Conservation (phyloP, 805 yeast species). For the Metschnikowia santaceciliae region DNA sequence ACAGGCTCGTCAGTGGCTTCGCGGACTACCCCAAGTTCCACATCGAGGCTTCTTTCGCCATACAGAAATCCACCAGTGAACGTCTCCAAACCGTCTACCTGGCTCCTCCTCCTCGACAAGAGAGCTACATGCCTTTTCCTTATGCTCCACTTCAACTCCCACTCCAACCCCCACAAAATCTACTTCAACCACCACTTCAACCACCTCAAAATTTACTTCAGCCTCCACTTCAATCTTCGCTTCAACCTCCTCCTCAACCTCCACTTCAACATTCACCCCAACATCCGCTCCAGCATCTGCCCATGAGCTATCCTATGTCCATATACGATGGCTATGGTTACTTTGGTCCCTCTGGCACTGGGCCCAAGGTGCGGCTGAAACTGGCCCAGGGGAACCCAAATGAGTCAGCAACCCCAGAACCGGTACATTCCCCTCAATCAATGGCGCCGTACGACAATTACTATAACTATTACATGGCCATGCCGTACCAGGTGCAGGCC, state of each 20-base stretch:
- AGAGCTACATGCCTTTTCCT: background rate
- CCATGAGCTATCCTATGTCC: background rate
- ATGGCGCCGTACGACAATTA: background rate
- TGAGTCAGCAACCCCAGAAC: background rate
- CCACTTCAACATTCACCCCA: background rate
- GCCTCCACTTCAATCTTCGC: background rate
- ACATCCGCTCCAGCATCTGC: background rate
- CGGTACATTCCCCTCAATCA: background rate
- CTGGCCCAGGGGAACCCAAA: background rate
- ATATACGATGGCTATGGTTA: background rate
- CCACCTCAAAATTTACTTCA: background rate
- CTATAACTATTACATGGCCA: background rate
- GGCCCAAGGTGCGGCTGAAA: background rate
- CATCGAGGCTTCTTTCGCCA: conserved; percentile 39
- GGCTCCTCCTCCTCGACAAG: background rate
- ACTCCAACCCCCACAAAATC: background rate
- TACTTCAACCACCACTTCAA: background rate
- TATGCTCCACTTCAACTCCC: background rate
- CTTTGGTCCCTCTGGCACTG: background rate
- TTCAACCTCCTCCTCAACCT: background rate
- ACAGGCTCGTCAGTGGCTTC: conserved; percentile 26
- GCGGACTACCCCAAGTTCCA: conserved; percentile 18
- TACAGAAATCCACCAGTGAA: conserved; percentile 24
- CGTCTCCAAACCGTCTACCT: background rate
- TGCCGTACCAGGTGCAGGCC: conserved; percentile 2